Evolutionary conservation across 805 yeast genomes (phyloP), one percentile per base, ranked within the genome.

Genomic region (Myxozyma nipponensis): DNA sequence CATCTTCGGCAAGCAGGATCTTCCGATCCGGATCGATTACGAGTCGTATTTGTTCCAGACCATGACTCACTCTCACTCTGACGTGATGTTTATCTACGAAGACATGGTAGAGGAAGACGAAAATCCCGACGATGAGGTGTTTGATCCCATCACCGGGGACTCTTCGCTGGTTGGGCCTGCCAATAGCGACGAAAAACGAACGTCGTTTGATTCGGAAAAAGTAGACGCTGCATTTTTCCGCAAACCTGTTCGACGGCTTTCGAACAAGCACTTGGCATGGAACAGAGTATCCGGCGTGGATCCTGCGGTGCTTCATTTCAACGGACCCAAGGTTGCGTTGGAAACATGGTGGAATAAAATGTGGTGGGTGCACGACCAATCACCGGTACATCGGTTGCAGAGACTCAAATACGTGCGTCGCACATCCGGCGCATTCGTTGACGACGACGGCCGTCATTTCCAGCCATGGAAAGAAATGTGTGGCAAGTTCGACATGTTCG

Each of bases 271-370:
- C 30, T 13, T 49, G 18, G 56, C 54, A 13, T 55, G 59, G 59
- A 55, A 55, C 42, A 46, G 59, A 19, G 40, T 55, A 28, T 30
- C 49, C 23, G 54, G 52, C 23, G 39, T 48, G 32, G 18, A 35
- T 5, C 59, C 59, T 4, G 54, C 49, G 3, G 52, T 55, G 18
- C 21, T 55, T 23, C 59, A 55, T 40, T 55, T 55, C 49, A 55
- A 55, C 38, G 59, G 59, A 9, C 52, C 57, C 17, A 55, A 55
- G 44, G 42, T 47, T n/a, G 48, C 57, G 23, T 49, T 55, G 25
- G 54, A 54, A 23, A 52, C 54, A 19, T 55, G 59, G 59, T 55
- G 59, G 59, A 44, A 42, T 32, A 46, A 55, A 42, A 55, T 55
- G 59, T 55, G 59, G 59, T 55, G 54, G 54, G 48, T 54, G n/a